Percentiles rank a stretch among this genome's conserved stretches.
Conservation (phyloP, 345 rosid genomes). For the Mallotus nudiflorus region DNA sequence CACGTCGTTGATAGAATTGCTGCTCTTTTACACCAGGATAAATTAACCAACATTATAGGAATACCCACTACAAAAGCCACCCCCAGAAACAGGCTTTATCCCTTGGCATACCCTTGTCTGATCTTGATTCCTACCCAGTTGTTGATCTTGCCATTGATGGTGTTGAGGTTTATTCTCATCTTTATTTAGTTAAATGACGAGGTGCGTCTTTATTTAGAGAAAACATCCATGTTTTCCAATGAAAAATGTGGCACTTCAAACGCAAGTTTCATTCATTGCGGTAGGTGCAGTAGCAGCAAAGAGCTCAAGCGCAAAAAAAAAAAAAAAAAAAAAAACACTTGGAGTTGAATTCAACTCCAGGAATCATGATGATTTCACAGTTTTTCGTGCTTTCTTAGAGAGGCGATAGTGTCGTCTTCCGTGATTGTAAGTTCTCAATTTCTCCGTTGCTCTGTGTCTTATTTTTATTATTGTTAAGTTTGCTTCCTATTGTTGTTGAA, state of each 20-base stretch:
- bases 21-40: slow-evolving; percentile 67
- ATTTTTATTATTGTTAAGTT: not conserved
- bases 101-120: too few species aligned
- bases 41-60: slow-evolving; percentile 65
- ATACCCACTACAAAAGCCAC: slow-evolving; percentile 78
- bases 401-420: slow-evolving; percentile 95
- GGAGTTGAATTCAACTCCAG: too few species aligned
- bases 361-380: slow-evolving; percentile 97
- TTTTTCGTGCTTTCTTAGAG: slow-evolving; percentile 94
- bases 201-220: slow-evolving; percentile 90
- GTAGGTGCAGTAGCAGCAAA: too few species aligned
- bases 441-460: not conserved
- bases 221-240: slow-evolving; percentile 41
- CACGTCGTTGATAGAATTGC: slow-evolving; percentile 94
- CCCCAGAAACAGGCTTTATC: slow-evolving; percentile 80
- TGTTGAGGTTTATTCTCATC: slow-evolving; percentile 85
- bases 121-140: slow-evolving; percentile 63
- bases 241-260: not conserved
- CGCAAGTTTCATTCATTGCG: not conserved
- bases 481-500: too few species aligned
- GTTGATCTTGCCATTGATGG: slow-evolving; percentile 93
- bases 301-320: too few species aligned
- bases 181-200: slow-evolving; percentile 84
- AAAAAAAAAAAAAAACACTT: too few species aligned
- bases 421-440: slow-evolving; percentile 65